Evolutionary conservation across 1,284 basidiomycete species (phyloP).

Genomic region (Irpex sp.): DNA sequence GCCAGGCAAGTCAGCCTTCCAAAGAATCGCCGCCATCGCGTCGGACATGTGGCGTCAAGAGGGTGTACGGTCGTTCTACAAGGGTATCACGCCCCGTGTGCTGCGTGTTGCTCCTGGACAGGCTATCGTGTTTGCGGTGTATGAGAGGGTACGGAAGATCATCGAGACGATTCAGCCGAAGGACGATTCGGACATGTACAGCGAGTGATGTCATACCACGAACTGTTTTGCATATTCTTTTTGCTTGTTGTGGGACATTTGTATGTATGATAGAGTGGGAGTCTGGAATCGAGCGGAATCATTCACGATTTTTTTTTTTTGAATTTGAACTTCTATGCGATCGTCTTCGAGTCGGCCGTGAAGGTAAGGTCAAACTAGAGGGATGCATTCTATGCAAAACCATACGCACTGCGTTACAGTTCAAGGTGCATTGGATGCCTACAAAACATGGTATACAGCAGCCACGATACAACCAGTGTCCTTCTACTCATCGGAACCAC

Average conservation of each 20-base stretch:
- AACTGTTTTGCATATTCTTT: not conserved
- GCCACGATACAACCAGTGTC: too few relatives aligned
- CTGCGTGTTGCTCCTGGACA: slow-evolving; percentile 95
- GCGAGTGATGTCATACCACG: slow-evolving; percentile 43
- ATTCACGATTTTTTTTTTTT: not conserved
- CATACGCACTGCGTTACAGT: too few relatives aligned
- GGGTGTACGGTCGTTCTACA: slow-evolving; percentile 89
- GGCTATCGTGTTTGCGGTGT: slow-evolving; percentile 88
- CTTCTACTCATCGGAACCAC: too few relatives aligned
- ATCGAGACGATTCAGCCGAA: slow-evolving; percentile 68
- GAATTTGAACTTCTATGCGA: too few relatives aligned
- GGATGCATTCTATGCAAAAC: too few relatives aligned
- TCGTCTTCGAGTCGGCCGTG: too few relatives aligned
- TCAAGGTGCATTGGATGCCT: too few relatives aligned
- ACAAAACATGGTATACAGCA: too few relatives aligned
- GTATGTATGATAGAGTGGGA: not conserved
- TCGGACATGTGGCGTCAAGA: slow-evolving; percentile 93
- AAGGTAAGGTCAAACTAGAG: too few relatives aligned
- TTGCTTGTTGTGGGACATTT: not conserved
- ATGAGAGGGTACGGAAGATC: slow-evolving; percentile 75
- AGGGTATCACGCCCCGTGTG: slow-evolving; percentile 96
- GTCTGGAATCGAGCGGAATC: not conserved
- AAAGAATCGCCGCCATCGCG: slow-evolving; percentile 75
- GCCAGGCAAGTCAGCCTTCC: slow-evolving; percentile 74
- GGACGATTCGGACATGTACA: slow-evolving; percentile 56